Base-by-base conservation (phyloP, 345 rosid species). In the Populus ilicifolia region DNA sequence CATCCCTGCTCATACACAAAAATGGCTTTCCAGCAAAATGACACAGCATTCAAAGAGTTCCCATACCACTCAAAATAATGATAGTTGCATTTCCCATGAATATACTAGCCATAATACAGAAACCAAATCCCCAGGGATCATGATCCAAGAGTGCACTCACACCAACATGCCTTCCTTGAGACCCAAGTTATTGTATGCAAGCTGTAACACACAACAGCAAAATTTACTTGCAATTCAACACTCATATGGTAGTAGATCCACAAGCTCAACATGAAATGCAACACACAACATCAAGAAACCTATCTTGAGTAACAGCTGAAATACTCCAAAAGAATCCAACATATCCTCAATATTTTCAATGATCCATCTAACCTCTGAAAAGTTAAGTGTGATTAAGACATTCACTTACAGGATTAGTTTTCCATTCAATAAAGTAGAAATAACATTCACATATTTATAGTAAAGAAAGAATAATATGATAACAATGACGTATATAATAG, bases 141-240 rank as follows among this genome's bases (percentile, higher is more conserved):
- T 80, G 80, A 83, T 76, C 85, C 78, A 77, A 83, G 80, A 85
- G 73, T 44, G 84, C 83, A 88, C 78, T 83, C 82, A 87, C 75
- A 85, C 88, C 80, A 83, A 82, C 81, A 86, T 87, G 89, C 87
- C 89, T 84, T 86, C 88, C 78, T 85, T 88, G 87, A 83, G 86
- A 90, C 91, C 86, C 85, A 90, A 89, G 89, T 89, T 85, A 86
- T 88, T 90, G 90, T 77, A 89, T 89, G 88, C 88, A 91, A 89
- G 90, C 88, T 80, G 83, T 71, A 82, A 82, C 81, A 78, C 79
- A 78, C 56, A 71, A 74, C 66, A 74, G 63, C 73, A 78, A 71
- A 77, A 70, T 64, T 82, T 82, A 82, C 78, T 82, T 66, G 79
- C 79, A 64, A 56, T 75, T 64, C 79, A 5, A 78, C 75, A 81